phyloP scores from a whole-genome alignment of 768 basidiomycete genomes.

The Suillus occidentalis region DNA sequence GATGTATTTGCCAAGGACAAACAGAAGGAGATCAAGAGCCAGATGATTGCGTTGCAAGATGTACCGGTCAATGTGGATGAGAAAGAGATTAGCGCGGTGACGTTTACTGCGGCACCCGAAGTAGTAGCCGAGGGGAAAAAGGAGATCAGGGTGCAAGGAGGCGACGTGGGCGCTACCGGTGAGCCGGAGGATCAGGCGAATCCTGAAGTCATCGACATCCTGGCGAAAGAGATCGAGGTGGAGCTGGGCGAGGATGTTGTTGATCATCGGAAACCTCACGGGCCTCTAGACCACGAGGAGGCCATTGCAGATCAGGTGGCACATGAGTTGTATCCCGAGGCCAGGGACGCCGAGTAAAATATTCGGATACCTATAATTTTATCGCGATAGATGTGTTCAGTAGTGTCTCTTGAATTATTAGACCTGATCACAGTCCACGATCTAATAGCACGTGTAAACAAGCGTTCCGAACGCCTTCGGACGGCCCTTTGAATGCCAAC shows the following conservation, averaged over 20 bases:
- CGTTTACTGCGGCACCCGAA: not conserved
- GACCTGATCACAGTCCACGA: not conserved
- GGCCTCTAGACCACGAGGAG: conserved; percentile 50
- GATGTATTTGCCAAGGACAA: conserved; percentile 66
- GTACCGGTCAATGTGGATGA: conserved; percentile 15
- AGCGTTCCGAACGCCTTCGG: too few species aligned
- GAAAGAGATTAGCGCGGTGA: conserved; percentile 39
- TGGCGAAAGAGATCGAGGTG: conserved; percentile 11
- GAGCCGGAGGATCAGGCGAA: not conserved
- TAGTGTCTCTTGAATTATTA: not conserved
- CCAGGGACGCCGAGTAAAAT: conserved; percentile 17
- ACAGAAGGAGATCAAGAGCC: conserved; percentile 50
- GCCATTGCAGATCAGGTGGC: conserved; percentile 52
- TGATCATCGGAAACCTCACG: conserved; percentile 30
- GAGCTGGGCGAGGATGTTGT: conserved; percentile 12
- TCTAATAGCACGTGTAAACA: too few species aligned
- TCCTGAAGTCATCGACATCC: conserved; percentile 5
- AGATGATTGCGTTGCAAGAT: conserved; percentile 16
- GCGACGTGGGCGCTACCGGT: not conserved
- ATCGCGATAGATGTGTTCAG: not conserved
- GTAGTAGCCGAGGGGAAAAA: conserved; percentile 3
- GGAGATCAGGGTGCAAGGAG: conserved; percentile 7
- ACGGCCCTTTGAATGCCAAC: too few species aligned
- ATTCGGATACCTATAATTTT: not conserved
- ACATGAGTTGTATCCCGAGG: conserved; percentile 51